These are phyloP conservation scores for Pseudogymnoascus destructans DNA, from an alignment of 2,329 filamentous ascomycete species.

Conservation along the genomic window DNA sequence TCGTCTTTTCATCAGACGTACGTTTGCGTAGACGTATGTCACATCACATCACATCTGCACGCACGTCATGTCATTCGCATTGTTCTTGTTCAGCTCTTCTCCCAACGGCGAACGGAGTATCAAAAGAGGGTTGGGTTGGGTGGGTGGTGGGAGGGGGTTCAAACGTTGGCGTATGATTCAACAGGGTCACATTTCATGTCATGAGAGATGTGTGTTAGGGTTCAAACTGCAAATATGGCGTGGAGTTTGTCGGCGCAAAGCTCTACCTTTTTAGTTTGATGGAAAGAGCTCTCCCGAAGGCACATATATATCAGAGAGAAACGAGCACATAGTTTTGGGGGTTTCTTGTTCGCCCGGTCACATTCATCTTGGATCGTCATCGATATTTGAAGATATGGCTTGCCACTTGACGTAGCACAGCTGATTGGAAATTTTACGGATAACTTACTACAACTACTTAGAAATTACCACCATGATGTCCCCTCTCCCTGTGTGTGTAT, in stretches of 20 bases:
- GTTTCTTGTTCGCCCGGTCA: background rate
- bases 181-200: slow-evolving; percentile 1
- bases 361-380: background rate
- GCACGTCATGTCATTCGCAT: slow-evolving; percentile 5
- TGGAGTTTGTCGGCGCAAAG: slow-evolving; percentile 5
- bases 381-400: background rate
- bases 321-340: slow-evolving; percentile 6
- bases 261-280: background rate
- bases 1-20: slow-evolving; percentile 1
- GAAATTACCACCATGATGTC: background rate
- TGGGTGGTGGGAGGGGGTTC: background rate
- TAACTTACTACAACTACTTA: background rate
- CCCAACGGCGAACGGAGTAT: slow-evolving; percentile 8
- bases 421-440: slow-evolving; percentile 4
- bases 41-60: background rate
- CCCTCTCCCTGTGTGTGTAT: background rate
- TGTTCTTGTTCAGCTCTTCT: slow-evolving; percentile 7
- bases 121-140: slow-evolving; percentile 8
- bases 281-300: background rate
- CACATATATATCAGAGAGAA: slow-evolving; percentile 5
- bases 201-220: slow-evolving; percentile 3
- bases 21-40: slow-evolving; percentile 3
- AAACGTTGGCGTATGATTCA: slow-evolving; percentile 4
- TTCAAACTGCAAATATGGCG: slow-evolving; percentile 4
- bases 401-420: background rate